Percentiles rank a stretch among this genome's conserved stretches.
Evolutionary conservation across 2,329 filamentous ascomycete species (phyloP).

Genomic region (Lojkania enalia): DNA sequence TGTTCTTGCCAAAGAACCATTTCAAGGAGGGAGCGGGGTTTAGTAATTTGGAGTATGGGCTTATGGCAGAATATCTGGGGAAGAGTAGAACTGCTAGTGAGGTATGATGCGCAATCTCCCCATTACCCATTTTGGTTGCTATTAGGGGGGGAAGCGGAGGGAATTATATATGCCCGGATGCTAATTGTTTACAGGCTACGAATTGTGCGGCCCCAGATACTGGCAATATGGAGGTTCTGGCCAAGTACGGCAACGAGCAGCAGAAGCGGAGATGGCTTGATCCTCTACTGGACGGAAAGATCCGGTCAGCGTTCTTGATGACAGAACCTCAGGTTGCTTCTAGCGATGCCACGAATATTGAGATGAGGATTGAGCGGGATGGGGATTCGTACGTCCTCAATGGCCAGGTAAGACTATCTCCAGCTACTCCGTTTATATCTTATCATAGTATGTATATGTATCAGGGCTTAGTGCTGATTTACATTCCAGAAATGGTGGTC

Average conservation of each 20-base stretch:
- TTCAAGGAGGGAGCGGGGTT: slow-evolving; percentile 95
- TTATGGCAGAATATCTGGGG: slow-evolving; percentile 96
- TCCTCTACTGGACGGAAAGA: slow-evolving; percentile 80
- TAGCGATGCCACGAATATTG: slow-evolving; percentile 90
- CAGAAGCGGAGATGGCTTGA: slow-evolving; percentile 85
- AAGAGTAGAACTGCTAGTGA: slow-evolving; percentile 73
- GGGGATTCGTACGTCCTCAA: slow-evolving; percentile 91
- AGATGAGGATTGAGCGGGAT: slow-evolving; percentile 78
- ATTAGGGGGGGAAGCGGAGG: neutral
- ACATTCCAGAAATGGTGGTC: slow-evolving; percentile 95
- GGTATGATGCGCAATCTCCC: slow-evolving; percentile 14
- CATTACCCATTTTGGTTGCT: neutral
- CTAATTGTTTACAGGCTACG: slow-evolving; percentile 57
- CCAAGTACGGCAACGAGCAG: slow-evolving; percentile 83
- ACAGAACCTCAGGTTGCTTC: slow-evolving; percentile 88
- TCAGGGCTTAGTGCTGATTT: neutral
- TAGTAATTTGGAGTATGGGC: slow-evolving; percentile 92
- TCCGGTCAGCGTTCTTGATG: slow-evolving; percentile 90
- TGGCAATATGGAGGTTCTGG: slow-evolving; percentile 93
- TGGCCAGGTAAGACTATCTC: slow-evolving; percentile 63
- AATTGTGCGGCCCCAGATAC: slow-evolving; percentile 93
- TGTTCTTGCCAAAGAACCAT: slow-evolving; percentile 94
- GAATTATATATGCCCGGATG: neutral
- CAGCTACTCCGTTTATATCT: neutral
- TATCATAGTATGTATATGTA: neutral